Evolutionary conservation across 352 stramenopile species (phyloP).

Genomic region (Globisporangium splendens): DNA sequence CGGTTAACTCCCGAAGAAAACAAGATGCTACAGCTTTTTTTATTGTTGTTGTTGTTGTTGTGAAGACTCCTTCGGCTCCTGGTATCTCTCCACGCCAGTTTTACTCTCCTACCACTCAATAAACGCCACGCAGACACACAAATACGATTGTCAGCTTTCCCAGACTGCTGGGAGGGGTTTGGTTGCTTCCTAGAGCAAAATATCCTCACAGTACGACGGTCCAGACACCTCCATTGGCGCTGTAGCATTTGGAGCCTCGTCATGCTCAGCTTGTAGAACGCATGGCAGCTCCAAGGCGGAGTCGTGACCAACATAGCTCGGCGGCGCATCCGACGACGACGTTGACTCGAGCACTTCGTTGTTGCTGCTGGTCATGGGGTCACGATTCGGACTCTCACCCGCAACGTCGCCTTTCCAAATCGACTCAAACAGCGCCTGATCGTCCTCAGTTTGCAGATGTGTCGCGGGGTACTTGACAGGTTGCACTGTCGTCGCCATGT

Average conservation of each 20-base stretch:
- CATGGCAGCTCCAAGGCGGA: neutral
- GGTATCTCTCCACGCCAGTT: too few relatives aligned
- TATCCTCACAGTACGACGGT: neutral
- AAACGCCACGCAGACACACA: too few relatives aligned
- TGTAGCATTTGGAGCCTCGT: neutral
- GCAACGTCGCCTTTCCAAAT: constrained; percentile 4
- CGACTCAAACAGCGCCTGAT: neutral
- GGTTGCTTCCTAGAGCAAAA: neutral
- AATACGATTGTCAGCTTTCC: too few relatives aligned
- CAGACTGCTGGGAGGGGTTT: too few relatives aligned
- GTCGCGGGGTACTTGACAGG: neutral
- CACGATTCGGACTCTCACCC: neutral
- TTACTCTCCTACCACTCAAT: too few relatives aligned
- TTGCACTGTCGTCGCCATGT: neutral
- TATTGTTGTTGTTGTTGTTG: too few relatives aligned
- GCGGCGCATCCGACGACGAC: too few relatives aligned
- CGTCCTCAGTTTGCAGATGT: neutral
- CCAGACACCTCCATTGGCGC: neutral
- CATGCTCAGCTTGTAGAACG: constrained; percentile 1
- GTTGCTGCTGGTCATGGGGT: neutral
- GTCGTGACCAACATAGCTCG: neutral
- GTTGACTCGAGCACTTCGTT: too few relatives aligned
- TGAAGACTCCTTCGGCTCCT: too few relatives aligned
- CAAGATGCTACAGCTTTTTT: too few relatives aligned
- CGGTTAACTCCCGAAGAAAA: too few relatives aligned